Conservation (phyloP, 345 rosid species). For the Salix purpurea region DNA sequence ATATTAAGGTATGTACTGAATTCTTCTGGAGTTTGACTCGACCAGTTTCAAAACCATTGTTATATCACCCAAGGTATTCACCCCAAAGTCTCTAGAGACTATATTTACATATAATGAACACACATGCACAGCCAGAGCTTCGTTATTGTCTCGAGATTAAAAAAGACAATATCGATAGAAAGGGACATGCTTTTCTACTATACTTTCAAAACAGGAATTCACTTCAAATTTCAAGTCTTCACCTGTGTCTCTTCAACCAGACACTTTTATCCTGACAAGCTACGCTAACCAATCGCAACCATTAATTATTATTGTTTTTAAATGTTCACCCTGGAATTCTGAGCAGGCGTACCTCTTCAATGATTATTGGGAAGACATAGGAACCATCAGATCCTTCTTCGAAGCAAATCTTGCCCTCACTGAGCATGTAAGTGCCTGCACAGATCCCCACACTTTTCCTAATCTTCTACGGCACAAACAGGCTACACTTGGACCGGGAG, state of each 20-base stretch:
- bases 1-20: slow-evolving; percentile 46
- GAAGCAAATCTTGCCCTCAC: slow-evolving; percentile 92
- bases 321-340: slow-evolving; percentile 11
- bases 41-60: neutral
- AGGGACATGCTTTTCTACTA: too few species aligned
- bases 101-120: too few species aligned
- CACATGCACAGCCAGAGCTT: too few species aligned
- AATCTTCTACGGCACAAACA: neutral
- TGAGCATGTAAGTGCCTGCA: slow-evolving; percentile 59
- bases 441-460: neutral
- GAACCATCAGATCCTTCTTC: slow-evolving; percentile 94
- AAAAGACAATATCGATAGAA: too few species aligned
- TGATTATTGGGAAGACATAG: slow-evolving; percentile 97
- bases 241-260: neutral
- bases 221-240: neutral
- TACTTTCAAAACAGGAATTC: too few species aligned
- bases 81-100: too few species aligned
- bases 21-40: neutral
- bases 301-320: neutral
- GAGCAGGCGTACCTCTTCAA: slow-evolving; percentile 88
- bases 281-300: neutral
- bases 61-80: too few species aligned
- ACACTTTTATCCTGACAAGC: too few species aligned
- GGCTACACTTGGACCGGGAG: too few species aligned
- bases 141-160: too few species aligned